Evolutionary conservation across 2,329 filamentous ascomycete genomes (phyloP).

Genomic region (Volutella citrinella): DNA sequence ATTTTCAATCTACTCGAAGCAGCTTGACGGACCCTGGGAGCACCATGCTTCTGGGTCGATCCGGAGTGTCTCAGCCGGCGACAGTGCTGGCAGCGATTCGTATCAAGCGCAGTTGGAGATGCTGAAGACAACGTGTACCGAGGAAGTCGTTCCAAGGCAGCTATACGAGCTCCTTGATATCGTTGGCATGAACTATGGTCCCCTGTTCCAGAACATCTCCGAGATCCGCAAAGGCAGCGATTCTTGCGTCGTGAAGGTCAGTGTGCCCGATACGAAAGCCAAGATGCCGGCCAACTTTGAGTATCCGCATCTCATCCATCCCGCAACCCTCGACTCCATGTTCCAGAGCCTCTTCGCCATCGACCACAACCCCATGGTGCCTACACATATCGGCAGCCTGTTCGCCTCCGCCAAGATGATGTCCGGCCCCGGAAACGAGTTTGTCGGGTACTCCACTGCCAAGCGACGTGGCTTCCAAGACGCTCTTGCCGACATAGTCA

Average conservation of each 20-base stretch:
- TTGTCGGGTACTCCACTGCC: constrained; percentile 41
- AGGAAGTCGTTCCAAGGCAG: constrained; percentile 39
- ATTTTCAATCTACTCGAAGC: constrained; percentile 48
- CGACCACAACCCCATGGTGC: constrained; percentile 46
- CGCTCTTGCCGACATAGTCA: constrained; percentile 41
- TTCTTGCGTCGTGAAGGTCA: constrained; percentile 36
- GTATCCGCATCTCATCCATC: constrained; percentile 55
- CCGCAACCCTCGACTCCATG: constrained; percentile 54
- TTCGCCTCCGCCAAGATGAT: constrained; percentile 42
- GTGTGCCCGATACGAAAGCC: constrained; percentile 46
- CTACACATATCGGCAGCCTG: constrained; percentile 42
- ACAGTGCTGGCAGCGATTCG: constrained; percentile 15
- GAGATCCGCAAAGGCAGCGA: constrained; percentile 29
- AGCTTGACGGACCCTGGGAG: constrained; percentile 38
- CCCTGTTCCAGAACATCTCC: constrained; percentile 47
- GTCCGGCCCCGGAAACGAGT: constrained; percentile 28
- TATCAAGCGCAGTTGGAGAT: constrained; percentile 20
- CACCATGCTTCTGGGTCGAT: constrained; percentile 38
- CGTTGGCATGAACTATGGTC: constrained; percentile 51
- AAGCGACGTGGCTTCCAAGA: constrained; percentile 33
- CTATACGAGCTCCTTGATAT: constrained; percentile 49
- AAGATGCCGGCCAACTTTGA: constrained; percentile 54
- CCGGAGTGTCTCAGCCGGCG: constrained; percentile 24
- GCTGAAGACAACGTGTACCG: constrained; percentile 27
- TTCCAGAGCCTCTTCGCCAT: constrained; percentile 51